Evolutionary conservation across 148 eudicot species (phyloP).

Genomic region (Cornus florida): DNA sequence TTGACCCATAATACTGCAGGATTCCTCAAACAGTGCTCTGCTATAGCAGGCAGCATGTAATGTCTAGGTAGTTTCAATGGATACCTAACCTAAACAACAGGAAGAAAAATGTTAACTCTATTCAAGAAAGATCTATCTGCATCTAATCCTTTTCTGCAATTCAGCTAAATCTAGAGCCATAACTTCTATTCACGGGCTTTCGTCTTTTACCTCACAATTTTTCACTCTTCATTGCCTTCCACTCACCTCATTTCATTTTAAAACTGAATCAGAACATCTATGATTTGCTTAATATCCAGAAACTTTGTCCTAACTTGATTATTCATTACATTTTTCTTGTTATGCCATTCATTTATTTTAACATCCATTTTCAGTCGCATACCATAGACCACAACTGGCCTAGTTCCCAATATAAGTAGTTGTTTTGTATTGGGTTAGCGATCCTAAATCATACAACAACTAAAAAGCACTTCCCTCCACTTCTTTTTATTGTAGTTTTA

Average conservation of each 20-base stretch:
- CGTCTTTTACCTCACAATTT: not conserved
- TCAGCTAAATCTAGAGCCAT: not conserved
- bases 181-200: not conserved
- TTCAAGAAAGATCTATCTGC: not conserved
- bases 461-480: not conserved
- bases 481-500: not conserved
- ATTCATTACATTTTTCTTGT: not conserved
- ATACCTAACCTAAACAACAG: not conserved
- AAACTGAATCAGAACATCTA: not conserved
- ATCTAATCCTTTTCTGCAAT: not conserved
- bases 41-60: not conserved
- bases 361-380: not conserved
- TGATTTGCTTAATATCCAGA: not conserved
- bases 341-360: not conserved
- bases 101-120: too few species aligned
- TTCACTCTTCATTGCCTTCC: not conserved
- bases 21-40: too few species aligned
- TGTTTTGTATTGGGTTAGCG: not conserved
- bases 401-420: not conserved
- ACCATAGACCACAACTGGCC: too few species aligned
- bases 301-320: not conserved
- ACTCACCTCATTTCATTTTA: not conserved
- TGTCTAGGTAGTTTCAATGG: not conserved
- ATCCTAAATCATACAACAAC: not conserved
- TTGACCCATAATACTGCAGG: too few species aligned